A percentile compares a stretch with the other conserved stretches of the same genome.
Evolutionary conservation across 257 asterid genomes (phyloP).

Genomic region (Solanum sejunctum): DNA sequence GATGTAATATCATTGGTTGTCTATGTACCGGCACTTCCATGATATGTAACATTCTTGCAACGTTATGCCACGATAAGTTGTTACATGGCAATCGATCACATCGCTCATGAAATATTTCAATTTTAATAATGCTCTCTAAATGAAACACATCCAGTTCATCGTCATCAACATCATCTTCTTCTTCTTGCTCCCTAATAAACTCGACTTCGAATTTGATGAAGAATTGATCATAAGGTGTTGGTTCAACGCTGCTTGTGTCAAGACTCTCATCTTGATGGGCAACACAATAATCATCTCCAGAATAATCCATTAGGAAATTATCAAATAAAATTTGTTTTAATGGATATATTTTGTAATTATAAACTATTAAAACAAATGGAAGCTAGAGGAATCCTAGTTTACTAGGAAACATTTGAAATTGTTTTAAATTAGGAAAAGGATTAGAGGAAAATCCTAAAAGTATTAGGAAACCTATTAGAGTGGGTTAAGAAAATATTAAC

Average conservation of each 20-base stretch:
- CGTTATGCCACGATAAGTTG: not conserved
- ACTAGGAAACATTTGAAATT: not conserved
- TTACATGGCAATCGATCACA: not conserved
- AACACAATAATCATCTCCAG: not conserved
- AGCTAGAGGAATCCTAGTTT: not conserved
- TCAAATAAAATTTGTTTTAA: not conserved
- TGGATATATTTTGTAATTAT: not conserved
- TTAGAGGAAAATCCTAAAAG: not conserved
- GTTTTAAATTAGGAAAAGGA: not conserved
- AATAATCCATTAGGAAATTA: not conserved
- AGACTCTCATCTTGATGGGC: not conserved
- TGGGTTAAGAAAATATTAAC: not conserved
- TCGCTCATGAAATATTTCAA: not conserved
- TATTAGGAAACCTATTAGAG: not conserved
- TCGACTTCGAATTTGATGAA: not conserved
- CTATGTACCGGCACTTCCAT: not conserved
- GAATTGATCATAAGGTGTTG: not conserved
- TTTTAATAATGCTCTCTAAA: not conserved
- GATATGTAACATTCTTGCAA: not conserved
- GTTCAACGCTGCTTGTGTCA: not conserved
- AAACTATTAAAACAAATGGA: not conserved
- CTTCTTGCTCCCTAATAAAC: not conserved
- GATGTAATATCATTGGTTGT: not conserved
- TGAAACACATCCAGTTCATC: not conserved
- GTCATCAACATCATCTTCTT: not conserved